These are phyloP conservation scores for Tricholoma sp. DNA, from an alignment of 768 basidiomycete species.

Conservation along the genomic window DNA sequence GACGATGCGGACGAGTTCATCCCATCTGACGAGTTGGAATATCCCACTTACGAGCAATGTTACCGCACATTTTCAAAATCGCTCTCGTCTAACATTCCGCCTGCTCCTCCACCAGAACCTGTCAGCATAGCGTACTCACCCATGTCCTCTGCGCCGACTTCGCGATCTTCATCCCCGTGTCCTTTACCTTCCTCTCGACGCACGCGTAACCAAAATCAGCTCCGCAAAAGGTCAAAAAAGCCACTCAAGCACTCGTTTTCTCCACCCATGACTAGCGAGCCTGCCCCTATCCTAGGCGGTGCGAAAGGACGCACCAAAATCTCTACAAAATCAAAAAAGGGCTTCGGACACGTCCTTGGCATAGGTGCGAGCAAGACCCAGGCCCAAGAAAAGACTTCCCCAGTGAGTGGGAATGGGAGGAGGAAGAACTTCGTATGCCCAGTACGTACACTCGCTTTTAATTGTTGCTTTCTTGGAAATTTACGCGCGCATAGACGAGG, in stretches of 20 bases:
- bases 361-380: no score
- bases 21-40: conserved; percentile 2
- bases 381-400: no score
- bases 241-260: no score
- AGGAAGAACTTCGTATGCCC: conserved; percentile 43
- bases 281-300: no score
- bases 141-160: no score
- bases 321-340: not conserved
- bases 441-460: conserved; percentile 23
- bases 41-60: conserved; percentile 19
- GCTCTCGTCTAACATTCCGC: not conserved
- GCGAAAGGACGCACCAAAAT: not conserved
- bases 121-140: no score
- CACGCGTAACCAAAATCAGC: no score
- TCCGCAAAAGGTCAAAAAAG: no score
- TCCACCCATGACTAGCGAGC: no score
- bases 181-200: no score
- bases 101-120: not conserved
- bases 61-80: conserved; percentile 11
- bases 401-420: not conserved
- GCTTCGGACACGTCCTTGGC: no score
- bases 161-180: no score
- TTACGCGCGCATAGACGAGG: conserved; percentile 17
- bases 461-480: not conserved
- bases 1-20: not conserved